These are phyloP conservation scores for Camellia sinensis DNA, from an alignment of 148 eudicot species.

Conservation along the genomic window DNA sequence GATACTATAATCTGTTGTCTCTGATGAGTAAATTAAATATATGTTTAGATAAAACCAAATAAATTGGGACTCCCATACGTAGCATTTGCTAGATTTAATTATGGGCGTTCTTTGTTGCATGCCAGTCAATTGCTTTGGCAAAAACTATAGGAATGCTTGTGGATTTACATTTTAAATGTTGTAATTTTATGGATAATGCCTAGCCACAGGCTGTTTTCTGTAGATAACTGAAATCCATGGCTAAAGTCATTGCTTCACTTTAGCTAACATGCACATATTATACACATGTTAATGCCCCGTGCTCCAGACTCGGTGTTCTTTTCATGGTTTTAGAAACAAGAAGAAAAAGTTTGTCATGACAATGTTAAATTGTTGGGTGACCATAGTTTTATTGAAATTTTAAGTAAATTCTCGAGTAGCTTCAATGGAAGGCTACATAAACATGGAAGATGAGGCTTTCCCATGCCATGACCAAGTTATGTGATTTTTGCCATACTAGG, in stretches of 20 bases:
- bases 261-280: background rate
- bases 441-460: background rate
- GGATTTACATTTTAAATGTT: background rate
- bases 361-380: too few species aligned
- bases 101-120: background rate
- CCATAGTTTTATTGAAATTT: too few species aligned
- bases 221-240: background rate
- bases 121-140: background rate
- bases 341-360: background rate
- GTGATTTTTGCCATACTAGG: background rate
- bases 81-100: background rate
- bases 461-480: background rate
- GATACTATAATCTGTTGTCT: background rate
- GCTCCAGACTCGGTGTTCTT: background rate
- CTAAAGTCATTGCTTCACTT: background rate
- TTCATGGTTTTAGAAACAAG: background rate
- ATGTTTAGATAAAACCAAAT: background rate
- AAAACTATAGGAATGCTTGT: background rate
- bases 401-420: background rate
- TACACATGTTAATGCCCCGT: background rate
- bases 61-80: background rate
- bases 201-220: background rate
- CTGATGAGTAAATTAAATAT: background rate
- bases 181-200: background rate
- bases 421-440: background rate